These are phyloP conservation scores for Fusarium scirpi DNA, from an alignment of 2,329 filamentous ascomycete species.

Conservation along the genomic window DNA sequence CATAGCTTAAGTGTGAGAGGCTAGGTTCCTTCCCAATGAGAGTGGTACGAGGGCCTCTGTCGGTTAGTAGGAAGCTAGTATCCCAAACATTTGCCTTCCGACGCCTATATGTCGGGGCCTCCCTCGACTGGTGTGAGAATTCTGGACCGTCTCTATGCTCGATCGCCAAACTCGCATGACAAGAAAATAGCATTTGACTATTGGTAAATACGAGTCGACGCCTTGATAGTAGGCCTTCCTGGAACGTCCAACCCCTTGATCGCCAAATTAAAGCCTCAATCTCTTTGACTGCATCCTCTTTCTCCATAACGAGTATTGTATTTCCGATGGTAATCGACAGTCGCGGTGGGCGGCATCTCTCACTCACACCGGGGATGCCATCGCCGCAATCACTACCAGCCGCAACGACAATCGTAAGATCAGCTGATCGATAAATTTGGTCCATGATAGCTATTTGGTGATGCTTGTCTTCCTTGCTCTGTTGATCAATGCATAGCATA, in stretches of 20 bases:
- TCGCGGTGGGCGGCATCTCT: background rate
- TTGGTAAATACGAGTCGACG: background rate
- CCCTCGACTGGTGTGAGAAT: too few relatives aligned
- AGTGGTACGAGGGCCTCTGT: too few relatives aligned
- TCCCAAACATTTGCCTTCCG: too few relatives aligned
- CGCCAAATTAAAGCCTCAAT: background rate
- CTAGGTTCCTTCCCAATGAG: too few relatives aligned
- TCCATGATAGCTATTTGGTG: background rate
- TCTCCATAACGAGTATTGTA: background rate
- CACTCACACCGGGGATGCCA: background rate
- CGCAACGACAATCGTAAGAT: background rate
- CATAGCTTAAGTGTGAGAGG: background rate
- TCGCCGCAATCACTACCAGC: background rate
- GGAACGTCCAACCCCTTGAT: background rate
- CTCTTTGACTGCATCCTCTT: background rate
- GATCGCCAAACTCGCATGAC: background rate
- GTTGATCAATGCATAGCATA: background rate
- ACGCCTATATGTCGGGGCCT: too few relatives aligned
- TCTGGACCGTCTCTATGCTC: background rate
- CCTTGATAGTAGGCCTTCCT: background rate
- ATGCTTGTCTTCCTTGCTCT: background rate
- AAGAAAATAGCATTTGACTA: background rate
- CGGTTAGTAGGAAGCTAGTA: background rate
- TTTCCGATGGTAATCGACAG: background rate
- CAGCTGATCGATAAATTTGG: background rate